phyloP scores from a whole-genome alignment of 2,329 filamentous ascomycete species.

The Aspergillus quadricinctus region DNA sequence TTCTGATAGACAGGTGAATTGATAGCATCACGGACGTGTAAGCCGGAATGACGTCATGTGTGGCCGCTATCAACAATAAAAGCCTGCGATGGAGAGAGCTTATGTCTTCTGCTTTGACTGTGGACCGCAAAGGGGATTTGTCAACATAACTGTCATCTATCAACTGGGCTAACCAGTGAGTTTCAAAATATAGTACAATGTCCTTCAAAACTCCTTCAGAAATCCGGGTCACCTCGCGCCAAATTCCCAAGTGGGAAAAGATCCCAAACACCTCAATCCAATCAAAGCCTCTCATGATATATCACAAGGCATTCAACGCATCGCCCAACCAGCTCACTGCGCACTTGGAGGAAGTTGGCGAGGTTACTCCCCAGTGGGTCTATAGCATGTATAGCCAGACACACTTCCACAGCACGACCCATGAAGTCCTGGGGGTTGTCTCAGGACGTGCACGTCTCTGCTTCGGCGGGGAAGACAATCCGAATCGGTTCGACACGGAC shows the following conservation, averaged over 20 bases:
- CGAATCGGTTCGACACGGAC: conserved; percentile 50
- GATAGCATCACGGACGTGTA: neutral
- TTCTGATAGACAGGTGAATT: neutral
- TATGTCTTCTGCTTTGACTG: neutral
- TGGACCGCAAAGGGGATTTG: neutral
- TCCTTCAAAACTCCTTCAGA: conserved; percentile 44
- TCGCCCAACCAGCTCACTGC: conserved; percentile 51
- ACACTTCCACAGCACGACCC: conserved; percentile 65
- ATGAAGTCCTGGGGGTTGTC: conserved; percentile 62
- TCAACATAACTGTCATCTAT: neutral
- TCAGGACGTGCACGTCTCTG: conserved; percentile 57
- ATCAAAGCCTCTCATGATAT: conserved; percentile 61
- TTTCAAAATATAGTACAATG: conserved; percentile 17
- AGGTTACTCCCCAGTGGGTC: conserved; percentile 61
- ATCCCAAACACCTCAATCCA: conserved; percentile 64
- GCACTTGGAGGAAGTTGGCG: conserved; percentile 51
- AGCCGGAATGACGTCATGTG: conserved; percentile 7
- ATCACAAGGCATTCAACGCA: conserved; percentile 55
- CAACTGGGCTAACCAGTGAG: neutral
- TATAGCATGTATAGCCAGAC: conserved; percentile 64
- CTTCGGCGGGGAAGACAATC: conserved; percentile 63
- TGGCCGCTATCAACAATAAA: neutral
- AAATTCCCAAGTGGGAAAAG: conserved; percentile 54
- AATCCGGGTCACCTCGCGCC: conserved; percentile 54
- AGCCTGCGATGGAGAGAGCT: neutral